Percentiles rank a stretch among this genome's conserved stretches.
phyloP scores from a whole-genome alignment of 2,329 filamentous ascomycete genomes.

The Pestalotiopsis sp. region DNA sequence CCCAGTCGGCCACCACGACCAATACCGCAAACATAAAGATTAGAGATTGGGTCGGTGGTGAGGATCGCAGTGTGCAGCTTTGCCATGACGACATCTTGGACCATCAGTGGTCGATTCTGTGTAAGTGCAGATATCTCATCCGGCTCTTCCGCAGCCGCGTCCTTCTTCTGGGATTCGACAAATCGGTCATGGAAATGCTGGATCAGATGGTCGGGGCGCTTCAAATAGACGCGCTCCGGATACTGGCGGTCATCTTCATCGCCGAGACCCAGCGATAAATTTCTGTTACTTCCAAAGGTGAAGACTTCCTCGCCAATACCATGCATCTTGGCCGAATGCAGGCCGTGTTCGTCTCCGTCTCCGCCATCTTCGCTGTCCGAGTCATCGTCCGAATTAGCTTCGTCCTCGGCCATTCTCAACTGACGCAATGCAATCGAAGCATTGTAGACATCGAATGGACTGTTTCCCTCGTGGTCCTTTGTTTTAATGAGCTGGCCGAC shows the following conservation, averaged over 20 bases:
- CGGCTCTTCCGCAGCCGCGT: slow-evolving; percentile 30
- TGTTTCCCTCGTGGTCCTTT: slow-evolving; percentile 93
- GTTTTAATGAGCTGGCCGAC: slow-evolving; percentile 84
- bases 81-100: slow-evolving; percentile 83
- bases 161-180: slow-evolving; percentile 47
- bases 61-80: slow-evolving; percentile 91
- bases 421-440: slow-evolving; percentile 81
- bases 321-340: slow-evolving; percentile 20
- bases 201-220: slow-evolving; percentile 77
- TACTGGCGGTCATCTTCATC: slow-evolving; percentile 94
- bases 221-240: slow-evolving; percentile 79
- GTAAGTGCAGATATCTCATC: slow-evolving; percentile 73
- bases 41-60: slow-evolving; percentile 84
- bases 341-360: slow-evolving; percentile 27
- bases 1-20: slow-evolving; percentile 89
- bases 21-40: slow-evolving; percentile 91
- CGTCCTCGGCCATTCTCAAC: slow-evolving; percentile 45
- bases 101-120: slow-evolving; percentile 70
- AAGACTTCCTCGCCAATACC: slow-evolving; percentile 81
- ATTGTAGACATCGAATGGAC: slow-evolving; percentile 90
- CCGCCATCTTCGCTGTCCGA: slow-evolving; percentile 59
- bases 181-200: slow-evolving; percentile 74
- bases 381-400: slow-evolving; percentile 46
- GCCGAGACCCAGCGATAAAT: slow-evolving; percentile 88
- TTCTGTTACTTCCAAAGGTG: slow-evolving; percentile 95